Evolutionary conservation across 805 yeast genomes (phyloP), one percentile per base, ranked within the genome.

Genomic region (Nakazawaea ishiwadae): DNA sequence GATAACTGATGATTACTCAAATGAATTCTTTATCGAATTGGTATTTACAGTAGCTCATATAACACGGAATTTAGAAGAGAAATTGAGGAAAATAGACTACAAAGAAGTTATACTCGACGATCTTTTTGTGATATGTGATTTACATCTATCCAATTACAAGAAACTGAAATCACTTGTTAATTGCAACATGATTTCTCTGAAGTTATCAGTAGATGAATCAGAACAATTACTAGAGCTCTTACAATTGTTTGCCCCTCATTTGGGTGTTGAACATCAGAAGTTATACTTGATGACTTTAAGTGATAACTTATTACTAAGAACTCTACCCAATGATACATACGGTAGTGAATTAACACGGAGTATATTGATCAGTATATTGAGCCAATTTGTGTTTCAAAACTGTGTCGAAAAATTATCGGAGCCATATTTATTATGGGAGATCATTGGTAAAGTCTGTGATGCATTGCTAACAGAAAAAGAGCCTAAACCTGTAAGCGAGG

Each of bases 361-460:
- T 18, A 66, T 77, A 37, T 42, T 73, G 5, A 49, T 63, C 4
- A 54, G 69, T 1, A 43, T 77, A 4, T 31, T 74, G 11, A 60
- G 66, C 18, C 78, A 73, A 34, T 48, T 74, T 32, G 59, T 69
- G 0, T 40, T 77, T 31, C 55, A 55, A 31, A 73, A 65, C 42
- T 48, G 66, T 1, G 52, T 72, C 4, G 70, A 66, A 5, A 72
- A 71, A 48, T 44, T 75, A 12, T 59, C 70, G 8, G 77, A 75
- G 42, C 75, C 75, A n/a, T 76, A 72, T 57, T 66, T 71, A 54
- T 48, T 76, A 2, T 71, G 77, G 64, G 74, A 68, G 23, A 54
- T 75, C 4, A 48, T 69, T 5, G 46, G 42, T 16, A 34, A 19
- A 58, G 56, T 20, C 35, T 42, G 42, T 32, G 45, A 37, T 16